phyloP scores from a whole-genome alignment of 164 flowering plant genomes.

The Magnolia sinica region DNA sequence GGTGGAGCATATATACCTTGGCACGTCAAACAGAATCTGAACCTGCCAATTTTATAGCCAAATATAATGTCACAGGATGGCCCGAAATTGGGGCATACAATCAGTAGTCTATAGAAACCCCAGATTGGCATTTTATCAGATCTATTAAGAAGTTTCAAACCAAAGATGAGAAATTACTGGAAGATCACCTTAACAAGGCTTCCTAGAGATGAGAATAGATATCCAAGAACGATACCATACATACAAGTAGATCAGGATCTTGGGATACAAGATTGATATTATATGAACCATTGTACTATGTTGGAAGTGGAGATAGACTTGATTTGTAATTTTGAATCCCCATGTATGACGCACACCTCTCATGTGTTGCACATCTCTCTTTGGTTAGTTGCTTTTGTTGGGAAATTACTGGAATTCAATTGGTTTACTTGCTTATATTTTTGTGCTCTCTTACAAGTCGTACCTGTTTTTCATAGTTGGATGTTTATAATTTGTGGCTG shows the following conservation, averaged over 20 bases:
- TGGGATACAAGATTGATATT: too few relatives aligned
- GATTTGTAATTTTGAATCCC: neutral
- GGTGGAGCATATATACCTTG: too few relatives aligned
- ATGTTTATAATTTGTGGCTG: neutral
- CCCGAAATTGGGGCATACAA: too few relatives aligned
- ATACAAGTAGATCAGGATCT: too few relatives aligned
- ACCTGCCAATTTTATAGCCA: too few relatives aligned
- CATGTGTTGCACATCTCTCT: neutral
- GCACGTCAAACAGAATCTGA: too few relatives aligned
- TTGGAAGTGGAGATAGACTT: too few relatives aligned
- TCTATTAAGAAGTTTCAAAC: neutral
- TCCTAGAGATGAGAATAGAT: neutral
- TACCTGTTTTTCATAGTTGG: neutral
- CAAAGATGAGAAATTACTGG: neutral
- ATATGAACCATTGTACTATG: too few relatives aligned
- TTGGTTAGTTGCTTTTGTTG: too few relatives aligned
- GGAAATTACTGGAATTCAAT: neutral
- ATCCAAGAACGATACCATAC: neutral
- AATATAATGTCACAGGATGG: too few relatives aligned
- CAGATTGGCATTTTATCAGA: neutral
- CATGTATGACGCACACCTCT: neutral
- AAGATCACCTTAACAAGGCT: neutral
- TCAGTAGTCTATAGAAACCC: neutral
- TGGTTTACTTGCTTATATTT: neutral
- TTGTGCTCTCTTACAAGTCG: neutral